Evolutionary conservation across 768 basidiomycete genomes (phyloP), one percentile per base, ranked within the genome.

Genomic region (Infundibulicybe gibba): DNA sequence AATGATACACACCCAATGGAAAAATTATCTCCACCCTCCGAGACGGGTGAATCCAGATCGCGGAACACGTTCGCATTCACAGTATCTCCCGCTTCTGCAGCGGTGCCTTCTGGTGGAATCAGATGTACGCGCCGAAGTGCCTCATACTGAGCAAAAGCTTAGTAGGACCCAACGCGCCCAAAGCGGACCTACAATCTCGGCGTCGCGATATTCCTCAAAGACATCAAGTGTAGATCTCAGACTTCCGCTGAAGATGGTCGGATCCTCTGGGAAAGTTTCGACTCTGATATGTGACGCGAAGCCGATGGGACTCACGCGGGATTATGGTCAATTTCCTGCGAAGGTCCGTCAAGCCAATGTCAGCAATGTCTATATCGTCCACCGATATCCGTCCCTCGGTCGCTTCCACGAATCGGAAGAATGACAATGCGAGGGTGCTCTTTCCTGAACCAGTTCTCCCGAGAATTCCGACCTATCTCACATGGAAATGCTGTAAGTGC

Each of bases 371-470:
- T 10, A 90, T 41, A 14, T 73, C 87, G 59, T 93, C 92, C 32
- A 94, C 72, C 3, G 80, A 38, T 44, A 94, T 92, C 6, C 71
- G 71, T 5, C 91, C 91, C 54, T 83, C 74, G 0, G 80, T 81
- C 1, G 91, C 83, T 58, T 94, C 91, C n/a, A 94, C 90, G 56
- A 91, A 90, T 17, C 88, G 79, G 80, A 90, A 89, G 69, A 89
- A 87, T 11, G 83, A 83, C n/a, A 89, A 66, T 1, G 88, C 87
- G 14, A 85, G 70, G 2, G 89, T 90, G 54, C 85, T 87, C 68
- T 91, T 91, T 31, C 89, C 88, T 6, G 81, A 83, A 13, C 82
- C 83, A 0, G 85, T 87, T 49, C 85, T 70, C 37, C 85, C 87
- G 1, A 87, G 68, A 47, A 87, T 83, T 16, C 87, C 87, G 44